Evolutionary conservation across 495 filamentous ascomycete species (phyloP).

Genomic region (Daldinia concentrica): DNA sequence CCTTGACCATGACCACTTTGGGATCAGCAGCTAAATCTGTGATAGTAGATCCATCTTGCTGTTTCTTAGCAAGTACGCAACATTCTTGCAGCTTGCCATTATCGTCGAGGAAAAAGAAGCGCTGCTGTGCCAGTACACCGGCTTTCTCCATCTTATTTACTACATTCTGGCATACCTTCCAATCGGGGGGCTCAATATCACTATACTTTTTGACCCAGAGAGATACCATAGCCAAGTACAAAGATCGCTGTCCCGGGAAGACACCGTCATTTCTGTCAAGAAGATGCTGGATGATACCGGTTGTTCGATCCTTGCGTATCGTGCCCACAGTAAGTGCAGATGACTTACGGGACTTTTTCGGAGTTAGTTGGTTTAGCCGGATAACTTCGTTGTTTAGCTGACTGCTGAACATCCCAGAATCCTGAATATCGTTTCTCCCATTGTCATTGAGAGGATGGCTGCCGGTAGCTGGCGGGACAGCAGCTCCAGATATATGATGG

Average conservation of each 20-base stretch:
- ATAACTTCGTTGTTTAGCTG: not conserved
- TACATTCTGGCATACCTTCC: slow-evolving; percentile 55
- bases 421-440: not conserved
- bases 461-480: not conserved
- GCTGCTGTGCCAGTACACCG: slow-evolving; percentile 66
- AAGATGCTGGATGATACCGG: slow-evolving; percentile 74
- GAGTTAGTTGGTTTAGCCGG: not conserved
- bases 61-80: slow-evolving; percentile 36
- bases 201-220: slow-evolving; percentile 68
- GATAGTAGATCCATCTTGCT: not conserved
- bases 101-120: slow-evolving; percentile 66
- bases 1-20: slow-evolving; percentile 47
- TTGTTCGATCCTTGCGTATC: slow-evolving; percentile 44
- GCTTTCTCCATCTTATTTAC: slow-evolving; percentile 69
- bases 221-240: slow-evolving; percentile 74
- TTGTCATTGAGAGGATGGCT: not conserved
- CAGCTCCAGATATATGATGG: not conserved
- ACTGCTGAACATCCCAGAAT: not conserved
- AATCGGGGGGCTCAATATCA: slow-evolving; percentile 54
- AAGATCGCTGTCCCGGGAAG: slow-evolving; percentile 75
- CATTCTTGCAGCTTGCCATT: slow-evolving; percentile 41
- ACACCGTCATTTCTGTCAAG: slow-evolving; percentile 74
- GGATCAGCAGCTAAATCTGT: slow-evolving; percentile 30
- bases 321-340: slow-evolving; percentile 34
- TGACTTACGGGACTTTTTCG: slow-evolving; percentile 16